phyloP scores from a whole-genome alignment of 2,329 filamentous ascomycete species.

The Aureobasidium sp. region DNA sequence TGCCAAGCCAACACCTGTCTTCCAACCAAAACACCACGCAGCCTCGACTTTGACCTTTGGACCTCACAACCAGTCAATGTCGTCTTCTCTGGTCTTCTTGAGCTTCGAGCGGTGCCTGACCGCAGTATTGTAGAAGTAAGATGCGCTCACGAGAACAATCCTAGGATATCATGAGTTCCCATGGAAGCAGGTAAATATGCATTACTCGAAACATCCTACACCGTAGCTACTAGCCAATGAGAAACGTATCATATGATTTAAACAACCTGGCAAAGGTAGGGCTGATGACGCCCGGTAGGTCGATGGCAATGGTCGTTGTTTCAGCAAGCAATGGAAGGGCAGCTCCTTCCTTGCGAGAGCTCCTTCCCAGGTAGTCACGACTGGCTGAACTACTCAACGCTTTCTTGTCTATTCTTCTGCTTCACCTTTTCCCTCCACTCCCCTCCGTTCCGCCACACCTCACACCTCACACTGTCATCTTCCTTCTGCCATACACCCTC shows the following conservation, averaged over 20 bases:
- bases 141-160: not conserved
- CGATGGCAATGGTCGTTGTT: too few relatives aligned
- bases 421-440: not conserved
- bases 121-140: too few relatives aligned
- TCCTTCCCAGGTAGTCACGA: not conserved
- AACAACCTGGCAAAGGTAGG: too few relatives aligned
- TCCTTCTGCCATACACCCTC: not conserved
- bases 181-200: not conserved
- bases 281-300: too few relatives aligned
- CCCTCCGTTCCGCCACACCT: not conserved
- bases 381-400: not conserved
- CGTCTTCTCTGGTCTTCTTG: not conserved
- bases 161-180: not conserved
- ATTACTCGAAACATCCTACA: not conserved
- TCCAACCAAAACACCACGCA: not conserved
- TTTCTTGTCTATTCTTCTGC: not conserved
- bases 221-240: too few relatives aligned
- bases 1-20: conserved; percentile 13
- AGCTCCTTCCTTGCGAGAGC: not conserved
- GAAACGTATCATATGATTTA: too few relatives aligned
- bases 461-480: not conserved
- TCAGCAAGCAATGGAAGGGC: not conserved
- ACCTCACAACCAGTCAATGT: not conserved
- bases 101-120: too few relatives aligned
- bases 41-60: not conserved